Conservation (phyloP, 768 basidiomycete species). For the Postia placenta region DNA sequence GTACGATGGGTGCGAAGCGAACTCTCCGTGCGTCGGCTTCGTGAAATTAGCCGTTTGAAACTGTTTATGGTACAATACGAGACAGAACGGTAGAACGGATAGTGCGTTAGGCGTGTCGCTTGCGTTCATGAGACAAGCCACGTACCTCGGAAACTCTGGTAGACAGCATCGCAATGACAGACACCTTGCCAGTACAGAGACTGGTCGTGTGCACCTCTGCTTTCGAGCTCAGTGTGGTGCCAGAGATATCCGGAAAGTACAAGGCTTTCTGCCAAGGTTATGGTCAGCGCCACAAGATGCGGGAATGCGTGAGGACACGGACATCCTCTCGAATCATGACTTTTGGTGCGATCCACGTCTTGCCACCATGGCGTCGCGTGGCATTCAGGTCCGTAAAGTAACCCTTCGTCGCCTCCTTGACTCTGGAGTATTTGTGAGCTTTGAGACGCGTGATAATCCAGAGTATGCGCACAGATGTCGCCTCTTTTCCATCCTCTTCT, state of each 20-base stretch:
- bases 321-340: constrained; percentile 90
- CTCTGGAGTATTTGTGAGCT: constrained; percentile 27
- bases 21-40: constrained; percentile 46
- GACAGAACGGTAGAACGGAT: not conserved
- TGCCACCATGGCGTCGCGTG: constrained; percentile 79
- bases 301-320: constrained; percentile 24
- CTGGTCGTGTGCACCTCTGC: constrained; percentile 67
- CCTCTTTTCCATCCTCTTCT: constrained; percentile 65
- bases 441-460: not conserved
- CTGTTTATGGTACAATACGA: constrained; percentile 37
- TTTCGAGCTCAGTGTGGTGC: constrained; percentile 55
- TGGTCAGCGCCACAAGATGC: not conserved
- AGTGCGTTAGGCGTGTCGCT: not conserved
- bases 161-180: constrained; percentile 76
- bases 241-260: constrained; percentile 84
- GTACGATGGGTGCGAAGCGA: constrained; percentile 50
- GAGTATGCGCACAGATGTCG: constrained; percentile 42
- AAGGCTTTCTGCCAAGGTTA: constrained; percentile 64
- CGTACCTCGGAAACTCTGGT: constrained; percentile 83
- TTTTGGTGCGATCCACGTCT: constrained; percentile 89
- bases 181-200: constrained; percentile 69
- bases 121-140: not conserved
- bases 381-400: constrained; percentile 87
- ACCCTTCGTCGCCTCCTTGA: constrained; percentile 65
- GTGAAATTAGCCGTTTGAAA: constrained; percentile 74